Base-by-base conservation (phyloP, 148 eudicot species). In the Salicornia ramosissima region DNA sequence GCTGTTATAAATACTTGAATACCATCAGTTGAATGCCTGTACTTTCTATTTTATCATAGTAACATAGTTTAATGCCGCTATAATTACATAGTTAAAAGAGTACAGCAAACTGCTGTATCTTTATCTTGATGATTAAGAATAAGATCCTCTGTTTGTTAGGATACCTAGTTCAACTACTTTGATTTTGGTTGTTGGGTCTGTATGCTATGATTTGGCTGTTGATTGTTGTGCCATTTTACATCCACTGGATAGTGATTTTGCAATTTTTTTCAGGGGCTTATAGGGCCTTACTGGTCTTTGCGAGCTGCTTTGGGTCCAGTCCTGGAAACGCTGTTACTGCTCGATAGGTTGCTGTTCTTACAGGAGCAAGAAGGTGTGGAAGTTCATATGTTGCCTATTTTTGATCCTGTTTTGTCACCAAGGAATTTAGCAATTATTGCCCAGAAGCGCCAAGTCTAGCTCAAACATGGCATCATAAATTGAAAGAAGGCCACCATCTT, bases 261-360 rank as follows among this genome's bases (percentile, higher is more conserved):
- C 21, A 40, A 71, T 68, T 64, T 52, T 60, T 36, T 83, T 79
- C 90, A 93, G 98, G 96, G 75, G 63, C 83, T 93, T 64, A 80
- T 90, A 69, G 96, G 98, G 66, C 92, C 87, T 73, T 90, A 88
- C 80, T 93, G 96, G 98, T 88, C 96, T 59, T 79, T 93, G 75
- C 82, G 98, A 58, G 92, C 96, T 81, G 85, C 92, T 49, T 51
- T 93, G 74, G 98, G 98, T 53, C 96, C 96, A 39, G 76, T 90
- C 67, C 64, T 90, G 75, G 98, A 93, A 79, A 88, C 96, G 46
- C 74, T 93, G 39, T 14, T 93, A 74, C 86, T 88, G 64, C 95
- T 93, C 22, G 98, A 93, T 79, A 84, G 98, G 67, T 71, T 93
- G 67, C 69, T 93, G 71, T 93, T 84, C 77, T 92, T 93, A 64